Conservation (phyloP, 1,284 basidiomycete genomes). For the Leccinum proximum region DNA sequence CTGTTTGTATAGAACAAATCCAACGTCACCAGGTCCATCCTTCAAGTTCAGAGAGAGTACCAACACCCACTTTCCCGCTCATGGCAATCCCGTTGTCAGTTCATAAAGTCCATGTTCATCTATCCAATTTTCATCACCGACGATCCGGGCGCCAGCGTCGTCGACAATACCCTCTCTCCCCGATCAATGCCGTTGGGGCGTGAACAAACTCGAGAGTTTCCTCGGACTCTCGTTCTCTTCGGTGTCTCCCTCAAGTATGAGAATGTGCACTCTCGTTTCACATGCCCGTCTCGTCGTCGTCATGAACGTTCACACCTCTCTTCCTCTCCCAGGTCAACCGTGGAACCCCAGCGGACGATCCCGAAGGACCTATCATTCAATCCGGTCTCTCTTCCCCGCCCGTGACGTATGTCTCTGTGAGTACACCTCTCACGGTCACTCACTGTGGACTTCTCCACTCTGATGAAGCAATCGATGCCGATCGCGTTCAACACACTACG, state of each 20-base stretch:
- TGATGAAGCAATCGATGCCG: constrained; percentile 76
- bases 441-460: constrained; percentile 87
- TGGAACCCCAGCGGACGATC: constrained; percentile 91
- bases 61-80: constrained; percentile 84
- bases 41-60: constrained; percentile 80
- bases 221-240: constrained; percentile 87
- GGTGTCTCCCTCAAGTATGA: constrained; percentile 86
- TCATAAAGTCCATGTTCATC: constrained; percentile 94
- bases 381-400: constrained; percentile 77
- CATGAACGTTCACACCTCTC: constrained; percentile 1
- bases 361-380: constrained; percentile 90
- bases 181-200: constrained; percentile 90
- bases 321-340: constrained; percentile 58
- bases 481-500: constrained; percentile 93
- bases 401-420: constrained; percentile 99
- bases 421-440: constrained; percentile 89
- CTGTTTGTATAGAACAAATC: background rate
- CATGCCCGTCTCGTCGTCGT: background rate
- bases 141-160: constrained; percentile 79
- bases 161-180: constrained; percentile 70
- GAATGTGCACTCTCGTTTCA: constrained; percentile 58
- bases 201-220: constrained; percentile 90
- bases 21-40: constrained; percentile 55
- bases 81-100: constrained; percentile 75
- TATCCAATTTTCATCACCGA: constrained; percentile 98